A percentile compares a stretch with the other conserved stretches of the same genome.
These are phyloP conservation scores for Suillus ampliporus DNA, from an alignment of 768 basidiomycete species.

Conservation along the genomic window DNA sequence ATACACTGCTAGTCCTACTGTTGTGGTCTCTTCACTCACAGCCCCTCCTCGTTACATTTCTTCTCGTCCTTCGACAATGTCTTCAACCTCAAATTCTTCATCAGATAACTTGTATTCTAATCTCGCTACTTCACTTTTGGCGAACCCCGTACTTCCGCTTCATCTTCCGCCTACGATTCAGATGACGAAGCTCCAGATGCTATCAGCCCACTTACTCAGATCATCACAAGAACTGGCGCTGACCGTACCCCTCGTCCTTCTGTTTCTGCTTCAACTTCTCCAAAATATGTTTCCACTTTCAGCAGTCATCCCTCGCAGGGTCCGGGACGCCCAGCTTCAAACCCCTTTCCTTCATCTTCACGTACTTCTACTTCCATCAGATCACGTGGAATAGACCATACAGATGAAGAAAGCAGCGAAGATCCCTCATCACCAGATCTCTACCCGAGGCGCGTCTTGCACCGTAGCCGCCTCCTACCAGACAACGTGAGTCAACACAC, in stretches of 20 bases:
- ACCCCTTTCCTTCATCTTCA: slow-evolving; percentile 17
- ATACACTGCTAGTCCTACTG: too few relatives aligned
- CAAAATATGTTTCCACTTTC: slow-evolving; percentile 16
- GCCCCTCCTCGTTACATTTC: slow-evolving; percentile 4
- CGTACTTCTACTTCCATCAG: slow-evolving; percentile 13
- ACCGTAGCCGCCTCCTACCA: slow-evolving; percentile 32
- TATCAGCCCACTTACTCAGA: slow-evolving; percentile 45
- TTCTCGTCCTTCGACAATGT: neutral
- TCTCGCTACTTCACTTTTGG: slow-evolving; percentile 50
- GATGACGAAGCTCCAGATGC: slow-evolving; percentile 25
- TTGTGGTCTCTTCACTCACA: neutral
- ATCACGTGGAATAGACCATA: slow-evolving; percentile 20
- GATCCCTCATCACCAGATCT: slow-evolving; percentile 40
- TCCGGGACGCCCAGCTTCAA: slow-evolving; percentile 32
- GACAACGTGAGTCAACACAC: slow-evolving; percentile 57
- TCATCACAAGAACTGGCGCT: slow-evolving; percentile 28
- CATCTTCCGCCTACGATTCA: slow-evolving; percentile 18
- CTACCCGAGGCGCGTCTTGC: slow-evolving; percentile 20
- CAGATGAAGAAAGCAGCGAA: slow-evolving; percentile 40
- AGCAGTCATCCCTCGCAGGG: slow-evolving; percentile 42
- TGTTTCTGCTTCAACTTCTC: too few relatives aligned
- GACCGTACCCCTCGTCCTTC: slow-evolving; percentile 55
- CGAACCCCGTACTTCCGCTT: slow-evolving; percentile 26
- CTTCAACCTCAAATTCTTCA: neutral
- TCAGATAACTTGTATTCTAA: slow-evolving; percentile 43